Evolutionary conservation across 306 rosid species (phyloP), one percentile per base, ranked within the genome.

Genomic region (Canavalia gladiata): DNA sequence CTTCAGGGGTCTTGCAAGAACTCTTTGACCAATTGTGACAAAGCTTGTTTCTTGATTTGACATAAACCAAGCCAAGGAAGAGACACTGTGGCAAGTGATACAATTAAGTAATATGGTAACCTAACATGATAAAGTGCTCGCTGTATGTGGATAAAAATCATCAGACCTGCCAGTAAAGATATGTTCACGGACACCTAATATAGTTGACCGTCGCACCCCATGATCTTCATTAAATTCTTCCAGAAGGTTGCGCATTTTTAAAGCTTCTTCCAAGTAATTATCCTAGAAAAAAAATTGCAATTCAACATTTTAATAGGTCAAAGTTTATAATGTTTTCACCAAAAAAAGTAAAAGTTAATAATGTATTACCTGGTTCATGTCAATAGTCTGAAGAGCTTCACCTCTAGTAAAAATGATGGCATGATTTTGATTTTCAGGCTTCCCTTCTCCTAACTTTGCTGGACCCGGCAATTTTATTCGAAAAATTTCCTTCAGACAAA

Each of bases 61-160:
- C 99, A 95, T 95, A 81, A 95, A 95, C 99, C 99, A 95, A 71
- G 97, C 99, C 92, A 93, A 80, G 59, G 99, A 95, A 75, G 99
- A 95, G 55, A 95, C 99, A 93, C 99, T 95, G 97, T 66, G 74
- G 70, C 75, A 78, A 77, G 72, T 68, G 34, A 60, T 55, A 43
- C 57, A 74, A 54, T 66, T 51, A 60, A 63, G 57, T 63, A 54
- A 64, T 34, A 72, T 51, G 64, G 63, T 55, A 57, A 37, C 43
- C 5, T 47, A 75, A 64, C 35, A 56, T 39, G 79, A 75, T 31
- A 84, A 31, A 70, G 66, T 66, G 50, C 6, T 65, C 70, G 57
- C 66, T 60, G 68, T 72, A 50, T 58, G 49, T 30, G 47, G 76
- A 63, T 42, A 73, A 11, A 76, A 72, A 50, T 88, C 70, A 75